These are phyloP conservation scores for Crepidotus variabilis DNA, from an alignment of 768 basidiomycete species.

Conservation along the genomic window DNA sequence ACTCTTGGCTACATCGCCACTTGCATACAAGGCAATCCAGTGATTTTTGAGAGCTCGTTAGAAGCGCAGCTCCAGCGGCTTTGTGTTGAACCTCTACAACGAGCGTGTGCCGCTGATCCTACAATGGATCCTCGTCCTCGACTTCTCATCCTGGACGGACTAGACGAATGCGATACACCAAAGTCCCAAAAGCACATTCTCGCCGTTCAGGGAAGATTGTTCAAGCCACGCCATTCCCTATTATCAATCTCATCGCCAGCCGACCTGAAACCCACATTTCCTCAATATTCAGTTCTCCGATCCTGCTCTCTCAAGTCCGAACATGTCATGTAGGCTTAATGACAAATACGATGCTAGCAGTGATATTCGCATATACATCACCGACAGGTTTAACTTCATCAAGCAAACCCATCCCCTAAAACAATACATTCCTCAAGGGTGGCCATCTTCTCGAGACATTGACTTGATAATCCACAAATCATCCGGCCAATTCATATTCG, in stretches of 20 bases:
- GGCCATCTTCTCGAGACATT: constrained; percentile 11
- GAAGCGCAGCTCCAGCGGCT: constrained; percentile 7
- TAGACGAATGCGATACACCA: constrained; percentile 12
- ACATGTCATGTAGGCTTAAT: constrained; percentile 6
- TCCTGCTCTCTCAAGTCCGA: background rate
- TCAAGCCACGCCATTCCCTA: background rate
- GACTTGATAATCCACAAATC: constrained; percentile 5
- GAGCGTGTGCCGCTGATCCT: background rate
- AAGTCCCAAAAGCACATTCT: constrained; percentile 7
- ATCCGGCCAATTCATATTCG: too few relatives aligned
- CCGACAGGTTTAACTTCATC: constrained; percentile 6
- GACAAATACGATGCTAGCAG: constrained; percentile 6
- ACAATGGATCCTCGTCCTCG: background rate
- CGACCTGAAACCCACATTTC: constrained; percentile 13
- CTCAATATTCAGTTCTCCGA: background rate
- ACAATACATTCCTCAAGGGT: constrained; percentile 2
- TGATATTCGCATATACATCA: constrained; percentile 12
- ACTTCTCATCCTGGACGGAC: constrained; percentile 14
- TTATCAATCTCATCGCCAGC: constrained; percentile 10
- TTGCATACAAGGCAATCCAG: constrained; percentile 6
- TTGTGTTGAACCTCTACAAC: constrained; percentile 7
- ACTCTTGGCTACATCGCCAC: background rate
- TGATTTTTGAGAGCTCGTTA: constrained; percentile 5
- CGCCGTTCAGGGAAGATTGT: background rate
- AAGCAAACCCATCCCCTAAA: constrained; percentile 7